Evolutionary conservation across 2,329 filamentous ascomycete species (phyloP), one percentile per base, ranked within the genome.

Genomic region (Ascochyta viciae-villosae): DNA sequence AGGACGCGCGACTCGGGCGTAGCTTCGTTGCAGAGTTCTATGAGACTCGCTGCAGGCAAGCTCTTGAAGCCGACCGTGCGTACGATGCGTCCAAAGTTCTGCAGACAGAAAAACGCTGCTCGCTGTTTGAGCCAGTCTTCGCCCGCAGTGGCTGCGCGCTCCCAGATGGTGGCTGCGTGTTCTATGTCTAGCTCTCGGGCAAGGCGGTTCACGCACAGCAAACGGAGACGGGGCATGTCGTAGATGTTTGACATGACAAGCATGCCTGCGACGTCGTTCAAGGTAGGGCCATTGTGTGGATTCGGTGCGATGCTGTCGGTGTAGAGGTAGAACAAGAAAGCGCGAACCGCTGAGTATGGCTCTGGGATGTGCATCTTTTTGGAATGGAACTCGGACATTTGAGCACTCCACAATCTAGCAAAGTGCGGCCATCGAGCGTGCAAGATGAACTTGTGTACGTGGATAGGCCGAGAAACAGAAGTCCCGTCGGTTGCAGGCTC

Each of bases 161-260:
- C 93, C 92, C 96, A 99, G 53, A 96, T 93, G 65, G 96, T 89
- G 62, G 95, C 96, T 3, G 94, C 94, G 71, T 97, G 92, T 57
- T 96, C 91, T 35, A 98, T 89, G 72, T 98, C 94, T 3, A 99
- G 85, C 72, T 99, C 95, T 59, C 91, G 90, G 52, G 90, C 89
- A 3, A 99, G 83, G 8, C 95, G 87, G 72, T 96, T 94, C 50
- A 98, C 90, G 73, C 94, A 97, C 1, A 98, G 83, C 7, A 96
- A 85, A 19, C 94, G 90, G 23, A 99, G 86, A 64, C 95, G 92
- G 1, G 93, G 93, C 80, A 99, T 96, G 72, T 97, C 94, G 78
- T 99, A 99, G 42, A 98, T 91, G 74, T 98, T 97, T 39, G 92
- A 92, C 91, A 99, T 96, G 62, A 99, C 94, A 3, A 99, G 84